Evolutionary conservation across 208 protist species (phyloP).

Genomic region (Naegleria lovaniensis): DNA sequence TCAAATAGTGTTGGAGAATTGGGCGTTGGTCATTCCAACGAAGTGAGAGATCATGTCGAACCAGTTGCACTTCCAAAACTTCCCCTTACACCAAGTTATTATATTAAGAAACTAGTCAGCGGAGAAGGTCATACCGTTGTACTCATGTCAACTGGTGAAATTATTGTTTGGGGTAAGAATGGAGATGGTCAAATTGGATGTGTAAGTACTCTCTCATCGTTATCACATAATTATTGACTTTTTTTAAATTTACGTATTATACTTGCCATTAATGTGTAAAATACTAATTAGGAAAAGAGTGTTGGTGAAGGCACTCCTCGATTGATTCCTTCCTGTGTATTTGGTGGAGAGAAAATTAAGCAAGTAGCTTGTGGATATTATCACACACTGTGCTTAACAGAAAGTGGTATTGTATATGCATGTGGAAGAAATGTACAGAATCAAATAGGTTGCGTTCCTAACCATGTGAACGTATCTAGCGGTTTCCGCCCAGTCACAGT

Average conservation of each 20-base stretch:
- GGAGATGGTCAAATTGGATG: not conserved
- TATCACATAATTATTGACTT: too few species aligned
- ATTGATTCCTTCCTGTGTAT: not conserved
- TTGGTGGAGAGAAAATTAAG: not conserved
- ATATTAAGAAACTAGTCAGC: not conserved
- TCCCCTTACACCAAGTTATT: not conserved
- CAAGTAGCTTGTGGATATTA: conserved; percentile 8
- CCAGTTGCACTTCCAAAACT: not conserved
- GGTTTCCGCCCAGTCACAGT: not conserved
- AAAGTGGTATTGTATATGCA: not conserved
- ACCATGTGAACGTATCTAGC: not conserved
- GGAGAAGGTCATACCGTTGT: not conserved
- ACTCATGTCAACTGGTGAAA: not conserved
- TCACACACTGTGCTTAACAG: not conserved
- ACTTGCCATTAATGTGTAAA: too few species aligned
- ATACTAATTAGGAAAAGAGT: not conserved
- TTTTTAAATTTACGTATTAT: too few species aligned
- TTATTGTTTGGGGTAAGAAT: not conserved
- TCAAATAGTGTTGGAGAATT: not conserved
- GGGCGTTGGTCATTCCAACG: not conserved
- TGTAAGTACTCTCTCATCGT: not conserved
- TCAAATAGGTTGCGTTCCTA: conserved; percentile 5
- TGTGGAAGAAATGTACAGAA: not conserved
- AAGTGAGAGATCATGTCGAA: not conserved
- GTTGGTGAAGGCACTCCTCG: not conserved